A percentile compares a stretch with the other conserved stretches of the same genome.
Evolutionary conservation across 1,284 basidiomycete species (phyloP).

Genomic region (Gomphus bonarii): DNA sequence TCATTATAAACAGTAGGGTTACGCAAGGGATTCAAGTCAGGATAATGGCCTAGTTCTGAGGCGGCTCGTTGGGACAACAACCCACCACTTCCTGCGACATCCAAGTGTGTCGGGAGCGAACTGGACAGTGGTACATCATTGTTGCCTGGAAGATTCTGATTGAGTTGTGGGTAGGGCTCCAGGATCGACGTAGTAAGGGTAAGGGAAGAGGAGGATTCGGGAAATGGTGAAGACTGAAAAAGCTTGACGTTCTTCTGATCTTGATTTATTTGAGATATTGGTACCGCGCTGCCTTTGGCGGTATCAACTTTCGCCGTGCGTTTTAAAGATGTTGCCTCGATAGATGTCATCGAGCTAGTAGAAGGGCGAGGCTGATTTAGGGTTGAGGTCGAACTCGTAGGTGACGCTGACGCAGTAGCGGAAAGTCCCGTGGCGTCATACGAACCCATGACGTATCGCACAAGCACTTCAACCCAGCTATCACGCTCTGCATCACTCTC

Average conservation of each 20-base stretch:
- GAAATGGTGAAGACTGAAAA: constrained; percentile 36
- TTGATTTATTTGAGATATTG: constrained; percentile 45
- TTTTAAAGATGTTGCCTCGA: constrained; percentile 24
- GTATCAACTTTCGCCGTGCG: constrained; percentile 54
- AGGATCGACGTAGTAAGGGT: constrained; percentile 26
- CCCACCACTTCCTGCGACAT: constrained; percentile 27
- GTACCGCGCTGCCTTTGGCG: constrained; percentile 44
- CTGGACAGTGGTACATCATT: constrained; percentile 52
- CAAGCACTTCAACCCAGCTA: constrained; percentile 89
- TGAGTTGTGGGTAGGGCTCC: constrained; percentile 28
- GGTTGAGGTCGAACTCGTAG: constrained; percentile 14
- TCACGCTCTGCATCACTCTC: constrained; percentile 92
- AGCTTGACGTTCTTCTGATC: constrained; percentile 53
- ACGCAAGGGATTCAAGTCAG: constrained; percentile 37
- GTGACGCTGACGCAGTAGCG: background rate
- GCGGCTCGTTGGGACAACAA: constrained; percentile 47
- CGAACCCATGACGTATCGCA: constrained; percentile 66
- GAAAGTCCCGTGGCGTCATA: constrained; percentile 41
- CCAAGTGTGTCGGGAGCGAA: constrained; percentile 40
- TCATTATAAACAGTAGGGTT: constrained; percentile 36
- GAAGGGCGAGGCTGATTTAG: constrained; percentile 43
- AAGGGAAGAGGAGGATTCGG: constrained; percentile 15
- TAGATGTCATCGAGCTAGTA: constrained; percentile 36
- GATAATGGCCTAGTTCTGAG: constrained; percentile 71
- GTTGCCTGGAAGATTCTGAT: constrained; percentile 36